Conservation (phyloP, 108 stramenopile species). For the Nitzschia sp. region DNA sequence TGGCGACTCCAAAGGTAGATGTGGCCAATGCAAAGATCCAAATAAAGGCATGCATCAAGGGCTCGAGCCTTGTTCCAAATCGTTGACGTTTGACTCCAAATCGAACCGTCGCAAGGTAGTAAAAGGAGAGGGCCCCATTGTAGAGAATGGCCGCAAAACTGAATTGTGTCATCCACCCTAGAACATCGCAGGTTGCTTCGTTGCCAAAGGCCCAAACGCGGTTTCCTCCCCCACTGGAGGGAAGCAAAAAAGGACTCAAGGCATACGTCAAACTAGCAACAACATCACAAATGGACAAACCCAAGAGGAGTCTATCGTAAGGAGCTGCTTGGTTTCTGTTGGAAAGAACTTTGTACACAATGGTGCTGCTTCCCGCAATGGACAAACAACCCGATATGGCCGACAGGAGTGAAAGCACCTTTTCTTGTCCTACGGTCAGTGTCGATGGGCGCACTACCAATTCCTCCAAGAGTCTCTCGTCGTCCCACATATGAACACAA, state of each 20-base stretch:
- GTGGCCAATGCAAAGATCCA: constrained; percentile 12
- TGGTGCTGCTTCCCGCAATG: constrained; percentile 9
- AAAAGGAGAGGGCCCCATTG: constrained; percentile 29
- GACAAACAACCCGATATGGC: constrained; percentile 1
- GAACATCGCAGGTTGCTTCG: constrained; percentile 20
- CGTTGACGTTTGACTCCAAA: neutral
- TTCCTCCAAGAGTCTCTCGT: no score
- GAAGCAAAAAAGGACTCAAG: constrained; percentile 8
- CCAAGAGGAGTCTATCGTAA: constrained; percentile 28
- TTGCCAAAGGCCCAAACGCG: constrained; percentile 26
- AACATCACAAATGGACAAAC: constrained; percentile 15
- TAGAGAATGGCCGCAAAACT: constrained; percentile 23
- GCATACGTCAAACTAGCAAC: neutral
- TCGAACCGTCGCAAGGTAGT: constrained; percentile 20
- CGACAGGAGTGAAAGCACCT: constrained; percentile 1
- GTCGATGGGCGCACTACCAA: neutral
- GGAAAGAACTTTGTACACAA: constrained; percentile 13
- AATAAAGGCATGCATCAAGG: constrained; percentile 13
- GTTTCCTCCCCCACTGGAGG: neutral
- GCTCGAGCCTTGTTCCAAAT: constrained; percentile 15
- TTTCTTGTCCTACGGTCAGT: constrained; percentile 8
- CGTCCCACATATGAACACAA: no score
- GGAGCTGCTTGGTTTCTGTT: neutral
- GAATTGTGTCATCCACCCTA: constrained; percentile 29
- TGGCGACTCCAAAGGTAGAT: constrained; percentile 6